A percentile compares a stretch with the other conserved stretches of the same genome.
Conservation (phyloP, 2,329 filamentous ascomycete species). For the Penicillium aurantiogriseum region DNA sequence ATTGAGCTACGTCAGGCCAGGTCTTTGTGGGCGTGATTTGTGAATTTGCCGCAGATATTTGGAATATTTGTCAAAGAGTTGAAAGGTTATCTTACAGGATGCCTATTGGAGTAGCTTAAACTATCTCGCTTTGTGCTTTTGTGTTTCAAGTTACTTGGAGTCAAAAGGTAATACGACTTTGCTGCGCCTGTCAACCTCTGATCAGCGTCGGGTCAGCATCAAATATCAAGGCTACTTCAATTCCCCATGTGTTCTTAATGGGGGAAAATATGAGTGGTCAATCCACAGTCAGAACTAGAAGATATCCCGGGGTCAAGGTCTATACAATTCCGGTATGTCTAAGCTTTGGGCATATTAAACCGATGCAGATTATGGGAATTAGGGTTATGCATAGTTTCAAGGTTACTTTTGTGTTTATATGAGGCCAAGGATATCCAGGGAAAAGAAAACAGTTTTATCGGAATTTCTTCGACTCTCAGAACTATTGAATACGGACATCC, state of each 20-base stretch:
- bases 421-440: background rate
- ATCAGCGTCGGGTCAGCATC: background rate
- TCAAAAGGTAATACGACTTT: background rate
- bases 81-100: background rate
- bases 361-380: background rate
- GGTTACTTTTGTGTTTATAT: background rate
- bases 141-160: background rate
- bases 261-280: background rate
- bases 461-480: background rate
- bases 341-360: background rate
- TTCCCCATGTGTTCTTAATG: background rate
- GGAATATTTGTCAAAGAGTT: background rate
- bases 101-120: background rate
- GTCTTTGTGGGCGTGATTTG: background rate
- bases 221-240: background rate
- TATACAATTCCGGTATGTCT: background rate
- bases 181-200: background rate
- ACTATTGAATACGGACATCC: background rate
- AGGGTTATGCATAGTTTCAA: background rate
- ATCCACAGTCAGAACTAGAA: background rate
- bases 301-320: background rate
- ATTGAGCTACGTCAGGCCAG: constrained; percentile 1
- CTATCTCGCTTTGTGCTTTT: background rate
- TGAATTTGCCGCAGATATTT: background rate
- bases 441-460: background rate